Evolutionary conservation across 129 eudicot genomes (phyloP).

Genomic region (Centrapalus pauciflorus): DNA sequence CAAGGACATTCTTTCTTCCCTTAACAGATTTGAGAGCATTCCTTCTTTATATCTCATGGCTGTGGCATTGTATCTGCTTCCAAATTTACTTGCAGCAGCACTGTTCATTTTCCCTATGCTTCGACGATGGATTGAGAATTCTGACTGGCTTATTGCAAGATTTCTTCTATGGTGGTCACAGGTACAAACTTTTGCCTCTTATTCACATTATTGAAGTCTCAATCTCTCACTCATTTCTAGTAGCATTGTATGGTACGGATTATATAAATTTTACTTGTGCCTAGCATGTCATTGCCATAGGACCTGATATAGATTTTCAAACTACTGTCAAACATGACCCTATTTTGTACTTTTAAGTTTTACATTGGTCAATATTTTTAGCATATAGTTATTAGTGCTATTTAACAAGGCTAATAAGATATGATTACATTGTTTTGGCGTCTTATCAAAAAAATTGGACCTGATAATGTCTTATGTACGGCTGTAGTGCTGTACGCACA

Average conservation of each 20-base stretch:
- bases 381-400: neutral
- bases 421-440: neutral
- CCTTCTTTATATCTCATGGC: conserved; percentile 77
- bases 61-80: conserved; percentile 78
- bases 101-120: conserved; percentile 91
- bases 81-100: conserved; percentile 67
- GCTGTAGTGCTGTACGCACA: too few relatives aligned
- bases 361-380: neutral
- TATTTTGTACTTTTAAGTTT: conserved; percentile 11
- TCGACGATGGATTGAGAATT: conserved; percentile 96
- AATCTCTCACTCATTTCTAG: neutral
- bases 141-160: conserved; percentile 87
- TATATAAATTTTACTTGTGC: neutral
- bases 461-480: neutral
- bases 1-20: conserved; percentile 42
- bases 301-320: neutral
- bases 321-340: neutral
- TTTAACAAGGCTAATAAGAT: neutral
- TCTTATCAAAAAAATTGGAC: neutral
- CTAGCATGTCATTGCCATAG: conserved; percentile 5
- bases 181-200: conserved; percentile 40
- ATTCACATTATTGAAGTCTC: neutral
- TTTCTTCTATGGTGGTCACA: conserved; percentile 99
- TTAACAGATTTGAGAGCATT: conserved; percentile 58
- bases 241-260: neutral